These are phyloP conservation scores for Hypoxylon rubiginosum DNA, from an alignment of 2,329 filamentous ascomycete genomes.

Conservation along the genomic window DNA sequence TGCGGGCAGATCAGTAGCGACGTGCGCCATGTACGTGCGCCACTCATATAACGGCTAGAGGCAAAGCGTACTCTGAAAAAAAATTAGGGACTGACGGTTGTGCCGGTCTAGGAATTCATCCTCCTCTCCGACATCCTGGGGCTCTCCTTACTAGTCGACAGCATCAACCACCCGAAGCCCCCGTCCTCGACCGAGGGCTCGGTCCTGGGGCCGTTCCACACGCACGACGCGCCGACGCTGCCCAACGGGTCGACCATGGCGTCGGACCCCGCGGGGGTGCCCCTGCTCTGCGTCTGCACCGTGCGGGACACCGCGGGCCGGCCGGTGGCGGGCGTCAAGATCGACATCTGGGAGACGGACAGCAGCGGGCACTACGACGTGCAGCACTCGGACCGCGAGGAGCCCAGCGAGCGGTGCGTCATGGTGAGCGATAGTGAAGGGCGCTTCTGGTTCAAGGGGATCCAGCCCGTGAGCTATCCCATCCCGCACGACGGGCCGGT, in stretches of 20 bases:
- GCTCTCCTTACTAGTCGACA: constrained; percentile 83
- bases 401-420: constrained; percentile 79
- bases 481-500: constrained; percentile 89
- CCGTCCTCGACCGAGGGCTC: constrained; percentile 79
- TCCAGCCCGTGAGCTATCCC: constrained; percentile 86
- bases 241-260: constrained; percentile 73
- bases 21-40: constrained; percentile 73
- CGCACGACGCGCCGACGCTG: constrained; percentile 76
- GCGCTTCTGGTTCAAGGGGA: constrained; percentile 85
- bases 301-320: constrained; percentile 74
- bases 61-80: not conserved
- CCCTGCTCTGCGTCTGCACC: constrained; percentile 80
- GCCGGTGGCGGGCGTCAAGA: constrained; percentile 74
- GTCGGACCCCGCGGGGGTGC: constrained; percentile 76
- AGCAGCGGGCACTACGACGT: constrained; percentile 86
- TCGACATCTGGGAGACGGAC: constrained; percentile 91
- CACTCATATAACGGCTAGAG: not conserved
- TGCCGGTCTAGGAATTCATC: constrained; percentile 75
- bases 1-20: constrained; percentile 81
- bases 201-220: constrained; percentile 86
- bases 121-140: constrained; percentile 84
- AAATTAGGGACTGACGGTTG: constrained; percentile 19
- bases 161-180: constrained; percentile 86
- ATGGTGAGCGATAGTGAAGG: constrained; percentile 78
- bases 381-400: constrained; percentile 73